Base-by-base conservation (phyloP, 352 stramenopile genomes). In the Phytopythium helicoides region DNA sequence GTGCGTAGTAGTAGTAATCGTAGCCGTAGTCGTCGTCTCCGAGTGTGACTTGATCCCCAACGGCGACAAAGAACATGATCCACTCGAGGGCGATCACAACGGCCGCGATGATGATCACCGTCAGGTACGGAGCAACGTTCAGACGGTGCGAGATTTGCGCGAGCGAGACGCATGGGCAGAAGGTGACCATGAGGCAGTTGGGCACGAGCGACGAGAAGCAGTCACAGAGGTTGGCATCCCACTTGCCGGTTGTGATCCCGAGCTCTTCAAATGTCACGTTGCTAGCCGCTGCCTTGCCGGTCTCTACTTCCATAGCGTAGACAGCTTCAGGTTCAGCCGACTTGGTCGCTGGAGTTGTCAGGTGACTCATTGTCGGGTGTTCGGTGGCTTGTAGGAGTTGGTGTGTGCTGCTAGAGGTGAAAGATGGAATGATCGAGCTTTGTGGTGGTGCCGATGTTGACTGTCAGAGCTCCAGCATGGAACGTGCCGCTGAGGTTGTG, bases 151-250 rank as follows among this genome's bases (percentile, higher is more conserved):
- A 54, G 38, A 70, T 62, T 56, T 73, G 68, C 10, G 61, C 64
- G 6, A 74, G 55, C 10, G 64, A 66, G 5, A 78, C 66, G 52
- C 66, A 79, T 14, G 69, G 69, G 23, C 46, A 68, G 34, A 71
- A 60, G 25, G 57, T 64, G 25, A 68, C 54, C 69, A 73, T 76
- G 23, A 41, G 54, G 53, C 62, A 76, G 35, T 76, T 79, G 18
- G 69, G 69, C 19, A 75, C 54, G 3, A 55, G n/a, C 31, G 73
- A 39, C 6, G 52, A 61, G 53, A 80, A 74, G 52, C 69, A 80
- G 22, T 47, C 59, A 18, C 62, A 79, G 21, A 76, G 38, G 21
- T 48, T 52, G 7, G 57, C 57, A 14, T 54, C 62, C 69, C 69
- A 79, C 15, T 42, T 56, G 56, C 49, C 58, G 3, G 16, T 46